Evolutionary conservation across 1,139 yeast species (phyloP).

Genomic region (Geotrichum europaeum): DNA sequence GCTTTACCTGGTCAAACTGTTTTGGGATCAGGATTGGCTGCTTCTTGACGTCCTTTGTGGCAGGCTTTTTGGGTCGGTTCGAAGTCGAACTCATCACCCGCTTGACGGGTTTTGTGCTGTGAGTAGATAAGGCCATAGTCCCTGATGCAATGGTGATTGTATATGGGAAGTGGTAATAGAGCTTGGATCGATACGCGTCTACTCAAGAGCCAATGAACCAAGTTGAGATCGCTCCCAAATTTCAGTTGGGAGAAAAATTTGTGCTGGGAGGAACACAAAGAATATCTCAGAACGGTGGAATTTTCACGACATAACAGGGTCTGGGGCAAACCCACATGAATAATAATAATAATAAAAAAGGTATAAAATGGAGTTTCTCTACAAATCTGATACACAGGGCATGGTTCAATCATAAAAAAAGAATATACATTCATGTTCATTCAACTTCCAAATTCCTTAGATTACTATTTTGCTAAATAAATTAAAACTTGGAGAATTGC

Average conservation of each 20-base stretch:
- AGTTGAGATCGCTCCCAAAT: neutral
- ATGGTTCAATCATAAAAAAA: neutral
- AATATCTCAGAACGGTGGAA: neutral
- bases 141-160: neutral
- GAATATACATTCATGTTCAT: neutral
- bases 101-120: neutral
- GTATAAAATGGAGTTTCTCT: neutral
- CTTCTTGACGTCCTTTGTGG: neutral
- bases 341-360: neutral
- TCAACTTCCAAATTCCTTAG: neutral
- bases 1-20: constrained; percentile 15
- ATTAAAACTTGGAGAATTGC: constrained; percentile 95
- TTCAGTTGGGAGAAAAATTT: neutral
- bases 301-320: neutral
- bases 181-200: neutral
- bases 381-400: neutral
- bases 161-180: neutral
- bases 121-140: neutral
- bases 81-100: neutral
- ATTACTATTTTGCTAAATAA: constrained; percentile 3
- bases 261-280: neutral
- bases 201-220: neutral
- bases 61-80: neutral
- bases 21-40: constrained; percentile 11
- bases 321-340: neutral